Percentiles rank a stretch among this genome's conserved stretches.
phyloP scores from a whole-genome alignment of 306 rosid genomes.

The Cucumis melo region DNA sequence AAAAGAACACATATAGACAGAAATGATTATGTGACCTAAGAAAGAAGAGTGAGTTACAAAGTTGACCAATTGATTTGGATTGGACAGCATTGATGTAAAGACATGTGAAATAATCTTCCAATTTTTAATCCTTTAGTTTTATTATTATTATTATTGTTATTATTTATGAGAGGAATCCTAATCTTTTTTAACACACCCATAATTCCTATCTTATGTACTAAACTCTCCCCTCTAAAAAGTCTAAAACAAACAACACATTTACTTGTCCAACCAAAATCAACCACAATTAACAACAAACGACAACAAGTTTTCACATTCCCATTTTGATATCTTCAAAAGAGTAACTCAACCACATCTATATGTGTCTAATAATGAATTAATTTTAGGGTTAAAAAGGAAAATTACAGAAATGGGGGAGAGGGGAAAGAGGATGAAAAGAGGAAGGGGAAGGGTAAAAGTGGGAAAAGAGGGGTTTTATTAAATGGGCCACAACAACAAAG shows the following conservation, averaged over 20 bases:
- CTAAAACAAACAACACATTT: neutral
- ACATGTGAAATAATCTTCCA: conserved; percentile 56
- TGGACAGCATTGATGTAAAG: conserved; percentile 39
- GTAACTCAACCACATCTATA: no score
- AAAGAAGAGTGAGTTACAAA: conserved; percentile 13
- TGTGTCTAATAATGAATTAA: no score
- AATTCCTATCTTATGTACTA: neutral
- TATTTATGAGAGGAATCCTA: neutral
- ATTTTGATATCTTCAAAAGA: no score
- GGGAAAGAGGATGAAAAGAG: neutral
- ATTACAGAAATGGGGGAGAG: neutral
- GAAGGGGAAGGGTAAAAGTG: neutral
- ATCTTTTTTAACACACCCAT: neutral
- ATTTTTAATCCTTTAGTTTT: conserved; percentile 17
- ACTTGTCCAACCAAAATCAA: neutral
- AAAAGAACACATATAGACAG: neutral
- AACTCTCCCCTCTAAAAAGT: neutral
- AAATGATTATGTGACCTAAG: conserved; percentile 1
- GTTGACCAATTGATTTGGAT: conserved; percentile 27
- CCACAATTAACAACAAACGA: neutral
- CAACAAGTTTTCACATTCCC: neutral
- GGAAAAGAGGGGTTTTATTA: neutral
- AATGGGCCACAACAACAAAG: neutral
- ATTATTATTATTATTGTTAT: neutral
- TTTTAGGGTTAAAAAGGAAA: neutral